These are phyloP conservation scores for Neoscytalidium dimidiatum DNA, from an alignment of 2,329 filamentous ascomycete species.

Conservation along the genomic window DNA sequence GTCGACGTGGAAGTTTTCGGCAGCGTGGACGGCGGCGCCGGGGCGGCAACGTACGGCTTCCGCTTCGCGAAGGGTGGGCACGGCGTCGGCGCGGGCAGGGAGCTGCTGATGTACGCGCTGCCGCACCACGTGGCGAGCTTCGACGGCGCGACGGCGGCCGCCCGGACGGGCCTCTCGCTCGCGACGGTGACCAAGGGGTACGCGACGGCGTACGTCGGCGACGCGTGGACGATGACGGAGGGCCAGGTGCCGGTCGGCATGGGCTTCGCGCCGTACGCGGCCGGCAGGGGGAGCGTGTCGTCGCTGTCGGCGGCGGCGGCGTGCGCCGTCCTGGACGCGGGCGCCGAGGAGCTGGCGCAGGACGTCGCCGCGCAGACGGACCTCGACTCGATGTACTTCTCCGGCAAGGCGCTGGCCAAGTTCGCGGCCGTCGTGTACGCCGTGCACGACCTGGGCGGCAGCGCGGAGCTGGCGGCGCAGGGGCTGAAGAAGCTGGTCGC, in stretches of 20 bases:
- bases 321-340: constrained; percentile 60
- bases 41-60: constrained; percentile 76
- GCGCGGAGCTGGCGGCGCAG: constrained; percentile 53
- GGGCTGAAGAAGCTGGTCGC: constrained; percentile 54
- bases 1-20: constrained; percentile 58
- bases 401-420: constrained; percentile 51
- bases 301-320: constrained; percentile 54
- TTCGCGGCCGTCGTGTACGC: constrained; percentile 50
- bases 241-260: constrained; percentile 68
- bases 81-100: constrained; percentile 44
- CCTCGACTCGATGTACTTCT: constrained; percentile 71
- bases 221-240: constrained; percentile 70
- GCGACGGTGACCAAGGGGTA: constrained; percentile 85
- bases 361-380: constrained; percentile 74
- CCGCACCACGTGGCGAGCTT: constrained; percentile 86
- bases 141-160: constrained; percentile 55
- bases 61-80: constrained; percentile 71
- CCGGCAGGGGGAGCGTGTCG: constrained; percentile 44
- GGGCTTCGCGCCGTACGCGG: constrained; percentile 78
- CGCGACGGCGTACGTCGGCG: constrained; percentile 64
- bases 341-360: constrained; percentile 71
- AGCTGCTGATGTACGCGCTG: constrained; percentile 82
- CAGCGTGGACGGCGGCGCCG: constrained; percentile 45
- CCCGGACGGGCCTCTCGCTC: constrained; percentile 59
- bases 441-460: constrained; percentile 60